These are phyloP conservation scores for Xylaria arbuscula DNA, from an alignment of 2,329 filamentous ascomycete species.

Conservation along the genomic window DNA sequence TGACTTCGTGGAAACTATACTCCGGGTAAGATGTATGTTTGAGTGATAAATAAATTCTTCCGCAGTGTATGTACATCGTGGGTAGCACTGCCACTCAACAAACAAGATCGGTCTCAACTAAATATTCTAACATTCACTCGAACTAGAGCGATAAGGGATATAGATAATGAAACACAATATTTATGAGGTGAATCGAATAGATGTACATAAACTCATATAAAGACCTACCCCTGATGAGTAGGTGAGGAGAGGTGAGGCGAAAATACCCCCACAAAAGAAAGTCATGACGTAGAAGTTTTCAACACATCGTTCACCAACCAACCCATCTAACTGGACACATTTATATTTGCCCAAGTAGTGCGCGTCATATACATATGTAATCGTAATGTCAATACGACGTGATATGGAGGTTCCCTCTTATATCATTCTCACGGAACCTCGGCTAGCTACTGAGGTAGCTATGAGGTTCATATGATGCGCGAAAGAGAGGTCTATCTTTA, in stretches of 20 bases:
- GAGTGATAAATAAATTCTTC: neutral
- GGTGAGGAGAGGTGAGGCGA: neutral
- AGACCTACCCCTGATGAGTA: too few relatives aligned
- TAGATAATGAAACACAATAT: neutral
- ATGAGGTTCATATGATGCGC: conserved; percentile 5
- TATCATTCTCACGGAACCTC: neutral
- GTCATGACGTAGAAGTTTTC: conserved; percentile 1
- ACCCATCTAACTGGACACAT: neutral
- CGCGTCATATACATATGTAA: conserved; percentile 11
- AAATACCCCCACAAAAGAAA: neutral
- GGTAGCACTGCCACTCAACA: neutral
- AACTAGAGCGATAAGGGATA: neutral
- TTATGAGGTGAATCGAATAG: neutral
- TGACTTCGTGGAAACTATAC: neutral
- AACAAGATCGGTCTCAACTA: neutral
- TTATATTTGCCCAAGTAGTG: neutral
- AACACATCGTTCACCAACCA: neutral
- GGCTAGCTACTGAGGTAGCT: neutral
- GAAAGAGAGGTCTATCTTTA: too few relatives aligned
- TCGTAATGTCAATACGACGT: neutral
- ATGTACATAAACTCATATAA: neutral
- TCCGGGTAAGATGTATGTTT: neutral
- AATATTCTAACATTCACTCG: too few relatives aligned
- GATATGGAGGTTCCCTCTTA: neutral
- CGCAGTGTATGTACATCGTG: neutral